A percentile compares a stretch with the other conserved stretches of the same genome.
These are phyloP conservation scores for Sclerotinia sclerotiorum DNA, from an alignment of 2,329 filamentous ascomycete genomes.

Conservation along the genomic window DNA sequence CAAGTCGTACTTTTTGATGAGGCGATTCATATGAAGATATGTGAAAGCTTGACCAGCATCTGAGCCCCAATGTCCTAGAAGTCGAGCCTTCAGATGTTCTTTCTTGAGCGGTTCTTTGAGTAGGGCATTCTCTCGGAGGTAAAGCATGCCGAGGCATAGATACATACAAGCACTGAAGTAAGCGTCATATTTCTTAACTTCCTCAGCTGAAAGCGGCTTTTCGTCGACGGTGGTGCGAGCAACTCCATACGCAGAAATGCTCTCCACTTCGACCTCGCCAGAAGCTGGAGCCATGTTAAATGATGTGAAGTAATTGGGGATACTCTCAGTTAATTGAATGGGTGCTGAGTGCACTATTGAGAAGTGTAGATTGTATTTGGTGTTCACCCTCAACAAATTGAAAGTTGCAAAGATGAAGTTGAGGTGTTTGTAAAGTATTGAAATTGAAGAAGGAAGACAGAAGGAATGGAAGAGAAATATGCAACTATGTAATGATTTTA, in stretches of 20 bases:
- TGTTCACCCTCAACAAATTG: not conserved
- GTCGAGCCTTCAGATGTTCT: conserved; percentile 68
- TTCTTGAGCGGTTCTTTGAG: conserved; percentile 66
- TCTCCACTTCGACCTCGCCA: conserved; percentile 47
- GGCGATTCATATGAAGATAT: conserved; percentile 77
- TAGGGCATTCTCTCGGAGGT: conserved; percentile 71
- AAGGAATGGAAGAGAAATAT: not conserved
- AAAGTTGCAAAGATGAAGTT: not conserved
- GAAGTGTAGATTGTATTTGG: not conserved
- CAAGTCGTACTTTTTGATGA: conserved; percentile 78
- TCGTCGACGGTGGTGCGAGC: conserved; percentile 65
- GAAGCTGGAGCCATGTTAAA: conserved; percentile 33
- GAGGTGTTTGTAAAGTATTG: not conserved
- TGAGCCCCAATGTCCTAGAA: conserved; percentile 77
- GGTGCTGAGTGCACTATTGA: not conserved
- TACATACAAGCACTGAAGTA: conserved; percentile 76
- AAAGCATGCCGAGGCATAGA: conserved; percentile 77
- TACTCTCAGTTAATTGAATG: not conserved
- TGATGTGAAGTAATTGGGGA: not conserved
- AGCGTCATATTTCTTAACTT: conserved; percentile 66
- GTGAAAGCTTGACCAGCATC: conserved; percentile 80
- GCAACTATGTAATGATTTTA: not conserved
- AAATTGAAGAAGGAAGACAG: not conserved
- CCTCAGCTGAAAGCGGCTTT: conserved; percentile 62
- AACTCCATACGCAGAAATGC: conserved; percentile 63